These are phyloP conservation scores for Thelonectria rubi DNA, from an alignment of 2,329 filamentous ascomycete genomes.

Conservation along the genomic window DNA sequence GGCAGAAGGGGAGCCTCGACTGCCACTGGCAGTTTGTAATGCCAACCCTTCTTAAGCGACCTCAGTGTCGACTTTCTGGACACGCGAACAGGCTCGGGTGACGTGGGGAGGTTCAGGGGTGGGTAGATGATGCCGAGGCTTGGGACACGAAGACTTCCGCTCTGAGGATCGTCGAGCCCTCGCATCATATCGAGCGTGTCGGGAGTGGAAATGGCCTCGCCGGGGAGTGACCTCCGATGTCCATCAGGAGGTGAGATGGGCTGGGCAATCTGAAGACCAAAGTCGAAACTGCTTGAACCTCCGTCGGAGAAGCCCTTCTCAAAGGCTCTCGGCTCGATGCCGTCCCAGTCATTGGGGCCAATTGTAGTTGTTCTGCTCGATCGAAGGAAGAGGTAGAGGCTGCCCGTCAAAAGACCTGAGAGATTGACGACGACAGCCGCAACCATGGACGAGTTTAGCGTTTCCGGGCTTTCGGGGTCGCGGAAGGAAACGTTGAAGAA, in stretches of 20 bases:
- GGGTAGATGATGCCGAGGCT: constrained; percentile 37
- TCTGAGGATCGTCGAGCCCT: neutral
- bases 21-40: constrained; percentile 39
- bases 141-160: constrained; percentile 16
- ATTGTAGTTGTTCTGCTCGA: constrained; percentile 68
- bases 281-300: constrained; percentile 27
- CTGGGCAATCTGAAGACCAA: constrained; percentile 24
- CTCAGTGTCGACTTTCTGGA: constrained; percentile 36
- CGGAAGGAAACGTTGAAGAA: constrained; percentile 66
- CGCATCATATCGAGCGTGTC: constrained; percentile 15
- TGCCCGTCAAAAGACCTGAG: constrained; percentile 70
- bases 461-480: constrained; percentile 49
- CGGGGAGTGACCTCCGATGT: constrained; percentile 1
- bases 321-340: constrained; percentile 22
- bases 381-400: constrained; percentile 73
- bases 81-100: constrained; percentile 29
- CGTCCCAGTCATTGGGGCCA: constrained; percentile 55
- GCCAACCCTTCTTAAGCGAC: constrained; percentile 40
- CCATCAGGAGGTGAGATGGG: constrained; percentile 17
- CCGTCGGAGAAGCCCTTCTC: constrained; percentile 31
- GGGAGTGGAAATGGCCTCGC: neutral
- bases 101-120: constrained; percentile 26
- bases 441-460: constrained; percentile 66
- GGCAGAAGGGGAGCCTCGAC: constrained; percentile 39
- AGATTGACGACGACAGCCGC: constrained; percentile 73